phyloP scores from a whole-genome alignment of 1,284 basidiomycete species.

The Crucibulum parvulum region DNA sequence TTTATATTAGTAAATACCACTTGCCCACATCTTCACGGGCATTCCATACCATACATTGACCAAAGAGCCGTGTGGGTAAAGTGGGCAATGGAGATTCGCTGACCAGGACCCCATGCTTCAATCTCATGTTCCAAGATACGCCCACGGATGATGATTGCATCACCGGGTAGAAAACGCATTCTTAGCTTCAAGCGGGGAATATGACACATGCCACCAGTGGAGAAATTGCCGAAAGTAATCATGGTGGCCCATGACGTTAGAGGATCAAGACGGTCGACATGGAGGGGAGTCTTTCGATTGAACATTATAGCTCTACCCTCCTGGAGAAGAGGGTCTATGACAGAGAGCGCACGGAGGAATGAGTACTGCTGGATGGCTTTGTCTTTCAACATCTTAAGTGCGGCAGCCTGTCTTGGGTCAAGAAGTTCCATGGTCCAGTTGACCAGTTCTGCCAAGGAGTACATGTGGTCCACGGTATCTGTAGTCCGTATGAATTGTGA shows the following conservation, averaged over 20 bases:
- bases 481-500: not conserved
- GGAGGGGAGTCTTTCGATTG: slow-evolving; percentile 13
- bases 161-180: slow-evolving; percentile 10
- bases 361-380: not conserved
- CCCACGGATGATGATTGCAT: slow-evolving; percentile 13
- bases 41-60: slow-evolving; percentile 11
- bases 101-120: slow-evolving; percentile 13
- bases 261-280: slow-evolving; percentile 14
- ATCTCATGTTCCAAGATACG: slow-evolving; percentile 14
- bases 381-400: not conserved
- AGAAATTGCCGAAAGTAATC: slow-evolving; percentile 11
- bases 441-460: not conserved
- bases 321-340: slow-evolving; percentile 14
- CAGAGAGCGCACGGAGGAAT: not conserved
- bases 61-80: slow-evolving; percentile 16
- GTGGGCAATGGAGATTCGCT: slow-evolving; percentile 16
- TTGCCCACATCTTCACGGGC: not conserved
- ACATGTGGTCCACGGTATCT: not conserved
- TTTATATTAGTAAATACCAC: not conserved
- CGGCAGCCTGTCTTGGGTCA: not conserved
- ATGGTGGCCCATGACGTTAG: slow-evolving; percentile 12
- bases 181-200: slow-evolving; percentile 10
- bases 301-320: slow-evolving; percentile 19
- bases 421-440: not conserved
- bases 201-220: slow-evolving; percentile 5